phyloP scores from a whole-genome alignment of 23 red algal genomes.

The Gracilariopsis chorda region DNA sequence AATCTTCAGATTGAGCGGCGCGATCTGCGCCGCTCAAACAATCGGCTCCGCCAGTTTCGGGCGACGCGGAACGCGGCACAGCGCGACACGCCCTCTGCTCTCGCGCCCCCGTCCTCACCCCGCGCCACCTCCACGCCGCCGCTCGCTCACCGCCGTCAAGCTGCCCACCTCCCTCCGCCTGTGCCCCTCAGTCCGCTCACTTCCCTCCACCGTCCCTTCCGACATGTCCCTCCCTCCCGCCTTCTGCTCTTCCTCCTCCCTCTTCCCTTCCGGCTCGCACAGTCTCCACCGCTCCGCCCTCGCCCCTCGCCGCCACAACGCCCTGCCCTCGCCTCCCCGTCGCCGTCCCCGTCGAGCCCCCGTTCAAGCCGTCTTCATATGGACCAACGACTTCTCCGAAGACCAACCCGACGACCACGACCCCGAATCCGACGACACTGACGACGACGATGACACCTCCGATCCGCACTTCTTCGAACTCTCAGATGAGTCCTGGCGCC shows the following conservation, averaged over 20 bases:
- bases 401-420: neutral
- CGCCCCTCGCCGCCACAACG: neutral
- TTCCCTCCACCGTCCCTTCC: neutral
- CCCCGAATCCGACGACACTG: neutral
- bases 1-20: neutral
- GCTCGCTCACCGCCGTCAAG: neutral
- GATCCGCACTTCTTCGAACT: neutral
- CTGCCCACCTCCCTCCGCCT: neutral
- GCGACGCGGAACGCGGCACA: neutral
- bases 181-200: neutral
- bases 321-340: neutral
- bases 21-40: too few relatives aligned
- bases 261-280: neutral
- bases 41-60: neutral
- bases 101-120: neutral
- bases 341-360: neutral
- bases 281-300: neutral
- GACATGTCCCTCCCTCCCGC: neutral
- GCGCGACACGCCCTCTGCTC: neutral
- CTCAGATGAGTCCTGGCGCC: neutral
- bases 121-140: neutral
- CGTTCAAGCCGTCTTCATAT: constrained; percentile 35
- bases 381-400: neutral
- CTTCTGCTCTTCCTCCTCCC: neutral
- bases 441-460: neutral